A percentile compares a stretch with the other conserved stretches of the same genome.
These are phyloP conservation scores for Globisporangium uncinulatum DNA, from an alignment of 352 stramenopile species.

Conservation along the genomic window DNA sequence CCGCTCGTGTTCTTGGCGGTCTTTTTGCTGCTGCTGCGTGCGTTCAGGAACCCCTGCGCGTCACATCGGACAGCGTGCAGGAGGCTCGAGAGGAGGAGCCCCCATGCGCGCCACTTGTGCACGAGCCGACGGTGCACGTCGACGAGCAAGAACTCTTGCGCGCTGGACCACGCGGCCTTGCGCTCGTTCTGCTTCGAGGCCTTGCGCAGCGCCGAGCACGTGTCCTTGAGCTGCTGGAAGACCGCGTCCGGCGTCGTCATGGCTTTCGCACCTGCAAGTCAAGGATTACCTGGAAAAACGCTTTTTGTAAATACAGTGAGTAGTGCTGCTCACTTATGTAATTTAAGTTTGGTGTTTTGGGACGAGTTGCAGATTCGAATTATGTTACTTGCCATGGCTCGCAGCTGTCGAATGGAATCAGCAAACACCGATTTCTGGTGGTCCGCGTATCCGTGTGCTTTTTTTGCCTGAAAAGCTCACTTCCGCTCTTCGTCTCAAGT, in stretches of 20 bases:
- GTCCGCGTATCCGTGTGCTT: not conserved
- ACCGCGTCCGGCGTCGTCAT: constrained; percentile 21
- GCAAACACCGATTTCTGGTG: too few species aligned
- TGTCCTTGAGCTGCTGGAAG: constrained; percentile 37
- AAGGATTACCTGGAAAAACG: too few species aligned
- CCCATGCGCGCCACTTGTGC: constrained; percentile 72
- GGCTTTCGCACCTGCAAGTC: not conserved
- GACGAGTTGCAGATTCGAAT: too few species aligned
- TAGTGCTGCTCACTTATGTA: too few species aligned
- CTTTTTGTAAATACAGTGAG: too few species aligned
- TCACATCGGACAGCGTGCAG: constrained; percentile 47
- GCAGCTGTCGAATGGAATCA: too few species aligned
- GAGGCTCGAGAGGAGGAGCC: constrained; percentile 42
- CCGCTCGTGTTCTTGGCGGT: constrained; percentile 12
- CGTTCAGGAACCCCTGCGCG: constrained; percentile 32
- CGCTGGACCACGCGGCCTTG: constrained; percentile 19
- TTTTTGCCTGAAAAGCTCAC: not conserved
- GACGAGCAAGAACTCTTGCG: constrained; percentile 49
- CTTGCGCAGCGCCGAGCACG: constrained; percentile 39
- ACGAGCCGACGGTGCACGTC: constrained; percentile 43
- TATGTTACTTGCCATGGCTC: too few species aligned
- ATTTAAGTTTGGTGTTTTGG: too few species aligned
- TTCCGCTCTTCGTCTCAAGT: too few species aligned
- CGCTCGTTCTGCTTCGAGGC: constrained; percentile 37
- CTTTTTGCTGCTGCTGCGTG: constrained; percentile 15